These are phyloP conservation scores for Colletotrichum sp. DNA, from an alignment of 2,329 filamentous ascomycete species.

Conservation along the genomic window DNA sequence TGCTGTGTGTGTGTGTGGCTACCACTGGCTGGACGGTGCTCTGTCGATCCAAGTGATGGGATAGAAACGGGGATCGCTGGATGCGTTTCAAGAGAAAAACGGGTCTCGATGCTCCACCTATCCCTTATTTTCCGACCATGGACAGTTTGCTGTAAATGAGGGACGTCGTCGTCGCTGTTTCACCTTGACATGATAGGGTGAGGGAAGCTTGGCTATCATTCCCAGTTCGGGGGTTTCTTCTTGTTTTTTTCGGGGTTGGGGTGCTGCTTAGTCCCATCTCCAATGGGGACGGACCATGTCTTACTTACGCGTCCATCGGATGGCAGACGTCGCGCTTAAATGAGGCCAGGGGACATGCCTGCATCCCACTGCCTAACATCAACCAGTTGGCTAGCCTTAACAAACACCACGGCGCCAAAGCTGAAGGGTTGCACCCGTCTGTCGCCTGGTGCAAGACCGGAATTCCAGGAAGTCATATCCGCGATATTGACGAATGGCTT, in stretches of 20 bases:
- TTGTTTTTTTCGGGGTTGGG: background rate
- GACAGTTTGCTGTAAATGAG: conserved; percentile 9
- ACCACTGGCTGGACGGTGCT: background rate
- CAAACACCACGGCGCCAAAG: background rate
- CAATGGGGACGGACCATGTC: background rate
- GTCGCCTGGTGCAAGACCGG: background rate
- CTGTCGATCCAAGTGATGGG: background rate
- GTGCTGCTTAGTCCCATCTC: background rate
- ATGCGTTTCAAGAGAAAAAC: conserved; percentile 9
- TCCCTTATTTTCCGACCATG: conserved; percentile 12
- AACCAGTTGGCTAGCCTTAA: background rate
- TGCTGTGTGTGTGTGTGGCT: background rate
- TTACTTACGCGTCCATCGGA: conserved; percentile 12
- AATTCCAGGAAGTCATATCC: background rate
- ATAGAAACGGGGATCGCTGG: background rate
- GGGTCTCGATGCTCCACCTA: background rate
- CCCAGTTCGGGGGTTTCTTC: background rate
- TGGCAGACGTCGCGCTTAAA: conserved; percentile 9
- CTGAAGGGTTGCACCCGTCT: background rate
- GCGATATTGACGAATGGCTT: background rate
- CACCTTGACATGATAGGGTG: background rate
- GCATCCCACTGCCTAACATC: background rate
- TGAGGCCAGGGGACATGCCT: conserved; percentile 15
- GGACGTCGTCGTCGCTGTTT: conserved; percentile 1
- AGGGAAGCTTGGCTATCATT: background rate